phyloP scores from a whole-genome alignment of 192 early-diverging fungal species.

The Globomyces pollinis-pini region DNA sequence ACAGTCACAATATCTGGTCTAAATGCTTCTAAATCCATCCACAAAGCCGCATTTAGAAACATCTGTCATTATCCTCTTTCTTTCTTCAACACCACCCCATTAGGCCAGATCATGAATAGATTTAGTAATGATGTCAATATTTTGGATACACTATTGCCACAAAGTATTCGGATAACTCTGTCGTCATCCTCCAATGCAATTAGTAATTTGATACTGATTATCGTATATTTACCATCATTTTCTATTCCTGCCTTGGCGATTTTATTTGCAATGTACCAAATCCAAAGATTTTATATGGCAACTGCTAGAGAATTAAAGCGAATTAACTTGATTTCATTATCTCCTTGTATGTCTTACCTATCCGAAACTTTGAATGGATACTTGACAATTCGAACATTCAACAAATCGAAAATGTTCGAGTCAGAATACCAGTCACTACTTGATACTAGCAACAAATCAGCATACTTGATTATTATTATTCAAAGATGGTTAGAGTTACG shows the following conservation, averaged over 20 bases:
- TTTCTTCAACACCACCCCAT: conserved; percentile 63
- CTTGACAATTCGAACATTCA: conserved; percentile 21
- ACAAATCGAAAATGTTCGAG: conserved; percentile 7
- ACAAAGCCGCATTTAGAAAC: conserved; percentile 50
- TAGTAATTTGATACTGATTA: conserved; percentile 15
- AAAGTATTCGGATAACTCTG: conserved; percentile 11
- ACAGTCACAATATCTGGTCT: conserved; percentile 40
- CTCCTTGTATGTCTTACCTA: conserved; percentile 21
- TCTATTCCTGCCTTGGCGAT: conserved; percentile 9
- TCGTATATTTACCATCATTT: conserved; percentile 16
- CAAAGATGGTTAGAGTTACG: background rate
- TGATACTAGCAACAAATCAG: background rate
- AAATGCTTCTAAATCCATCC: conserved; percentile 48
- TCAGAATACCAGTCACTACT: background rate
- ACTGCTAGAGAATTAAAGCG: conserved; percentile 32
- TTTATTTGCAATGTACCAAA: conserved; percentile 25
- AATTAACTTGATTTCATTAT: conserved; percentile 21
- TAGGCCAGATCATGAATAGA: conserved; percentile 56
- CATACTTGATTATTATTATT: background rate
- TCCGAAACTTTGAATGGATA: conserved; percentile 12
- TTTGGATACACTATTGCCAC: conserved; percentile 31
- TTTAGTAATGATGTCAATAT: conserved; percentile 42
- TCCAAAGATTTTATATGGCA: conserved; percentile 22
- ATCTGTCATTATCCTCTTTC: conserved; percentile 58
- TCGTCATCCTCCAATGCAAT: conserved; percentile 14